Base-by-base conservation (phyloP, 2,329 filamentous ascomycete species). In the Pseudogymnoascus sp. region DNA sequence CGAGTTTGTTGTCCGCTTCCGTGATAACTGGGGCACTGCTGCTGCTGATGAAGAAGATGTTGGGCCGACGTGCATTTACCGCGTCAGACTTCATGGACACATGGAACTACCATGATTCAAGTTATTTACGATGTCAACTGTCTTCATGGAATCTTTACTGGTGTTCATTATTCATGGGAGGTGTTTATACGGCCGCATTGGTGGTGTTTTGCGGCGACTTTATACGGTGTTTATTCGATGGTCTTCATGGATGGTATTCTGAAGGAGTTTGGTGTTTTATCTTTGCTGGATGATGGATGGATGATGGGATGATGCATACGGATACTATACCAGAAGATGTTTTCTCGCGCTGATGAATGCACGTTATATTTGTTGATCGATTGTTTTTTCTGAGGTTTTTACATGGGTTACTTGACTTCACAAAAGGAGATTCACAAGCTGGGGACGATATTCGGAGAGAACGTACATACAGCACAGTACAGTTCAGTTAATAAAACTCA, bases 41-140 rank as follows among this genome's bases (percentile, higher is more conserved):
- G 75, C 78, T 8, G 70, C n/a, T n/a, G n/a, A 69, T 27, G 74
- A 60, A 0, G 15, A 18, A 12, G 36, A 58, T 35, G 66, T 70
- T 1, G 64, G 82, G 55, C 84, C 86, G 69, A 88, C 85, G 3
- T 88, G 86, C 70, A 81, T 89, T 67, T 89, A 88, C 72, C 76
- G 85, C 1, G 72, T 87, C n/a, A 75, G 79, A 62, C 63, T 88
- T 48, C 87, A 83, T 69, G 86, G 79, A 13, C 72, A 80, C 33
- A 61, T 69, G 5, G 58, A 36, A 33, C 12, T 4, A 25, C n/a
- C 5, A 5, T 15, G 21, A 21, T 21, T 3, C 21, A 21, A 52
- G n/a, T 33, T n/a, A 35, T 61, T 61, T 55, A 33, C 29, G 4
- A 4, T 25, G 27, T 61, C 25, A 33, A 8, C 33, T 55, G 18